phyloP scores from a whole-genome alignment of 306 rosid species.

The Citrullus mucosospermus region DNA sequence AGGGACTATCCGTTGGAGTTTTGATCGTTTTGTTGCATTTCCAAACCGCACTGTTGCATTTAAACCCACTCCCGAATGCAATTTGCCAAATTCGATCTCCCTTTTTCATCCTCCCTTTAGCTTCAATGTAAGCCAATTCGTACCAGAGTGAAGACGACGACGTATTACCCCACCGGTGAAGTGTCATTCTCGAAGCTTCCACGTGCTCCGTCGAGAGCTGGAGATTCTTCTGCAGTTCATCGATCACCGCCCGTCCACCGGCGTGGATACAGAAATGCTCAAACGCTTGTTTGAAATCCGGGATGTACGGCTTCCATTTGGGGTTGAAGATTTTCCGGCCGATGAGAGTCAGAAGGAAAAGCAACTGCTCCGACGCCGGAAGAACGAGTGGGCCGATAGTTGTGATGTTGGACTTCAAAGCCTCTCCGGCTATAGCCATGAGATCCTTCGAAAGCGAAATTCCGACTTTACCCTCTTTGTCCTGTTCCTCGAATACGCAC shows the following conservation, averaged over 20 bases:
- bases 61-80: constrained; percentile 86
- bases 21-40: constrained; percentile 61
- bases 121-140: constrained; percentile 64
- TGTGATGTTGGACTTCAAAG: constrained; percentile 77
- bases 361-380: constrained; percentile 89
- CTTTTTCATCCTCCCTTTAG: constrained; percentile 79
- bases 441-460: constrained; percentile 68
- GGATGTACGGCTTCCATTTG: constrained; percentile 93
- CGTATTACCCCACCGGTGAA: constrained; percentile 83
- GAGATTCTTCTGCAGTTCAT: constrained; percentile 83
- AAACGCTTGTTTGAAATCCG: constrained; percentile 84
- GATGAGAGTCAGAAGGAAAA: constrained; percentile 53
- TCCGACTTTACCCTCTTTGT: constrained; percentile 77
- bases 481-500: constrained; percentile 79
- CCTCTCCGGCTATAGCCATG: constrained; percentile 98
- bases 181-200: constrained; percentile 91
- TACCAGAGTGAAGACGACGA: constrained; percentile 96
- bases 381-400: constrained; percentile 91
- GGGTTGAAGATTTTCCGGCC: constrained; percentile 74
- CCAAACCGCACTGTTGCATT: constrained; percentile 95
- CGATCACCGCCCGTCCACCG: constrained; percentile 87
- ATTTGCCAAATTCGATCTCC: constrained; percentile 94
- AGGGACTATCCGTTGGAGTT: constrained; percentile 48
- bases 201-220: constrained; percentile 83
- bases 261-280: constrained; percentile 98